These are phyloP conservation scores for Aspergillus luchuensis DNA, from an alignment of 2,329 filamentous ascomycete species.

Conservation along the genomic window DNA sequence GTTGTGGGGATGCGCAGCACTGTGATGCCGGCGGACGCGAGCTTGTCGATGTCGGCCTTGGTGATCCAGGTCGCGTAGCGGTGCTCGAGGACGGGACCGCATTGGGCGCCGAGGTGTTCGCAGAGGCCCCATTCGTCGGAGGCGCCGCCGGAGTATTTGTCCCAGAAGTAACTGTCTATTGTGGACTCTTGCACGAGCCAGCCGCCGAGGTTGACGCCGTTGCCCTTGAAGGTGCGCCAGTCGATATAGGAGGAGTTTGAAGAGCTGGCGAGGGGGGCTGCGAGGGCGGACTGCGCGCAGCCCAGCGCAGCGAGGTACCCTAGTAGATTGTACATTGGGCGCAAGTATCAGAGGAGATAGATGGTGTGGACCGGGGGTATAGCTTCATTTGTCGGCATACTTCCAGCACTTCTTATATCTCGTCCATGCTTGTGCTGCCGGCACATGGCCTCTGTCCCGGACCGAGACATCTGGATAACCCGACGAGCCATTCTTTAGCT, in stretches of 20 bases:
- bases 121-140: conserved; percentile 30
- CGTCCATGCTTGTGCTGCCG: background rate
- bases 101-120: conserved; percentile 14
- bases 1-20: conserved; percentile 22
- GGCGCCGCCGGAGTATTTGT: conserved; percentile 21
- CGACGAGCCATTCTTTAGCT: background rate
- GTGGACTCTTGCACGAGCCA: conserved; percentile 31
- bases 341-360: background rate
- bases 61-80: conserved; percentile 24
- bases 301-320: conserved; percentile 4
- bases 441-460: background rate
- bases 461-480: background rate
- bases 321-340: background rate
- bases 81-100: conserved; percentile 18
- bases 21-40: conserved; percentile 14
- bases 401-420: background rate
- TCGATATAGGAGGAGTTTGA: conserved; percentile 18
- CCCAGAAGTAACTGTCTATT: conserved; percentile 28
- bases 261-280: background rate
- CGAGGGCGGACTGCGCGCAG: background rate
- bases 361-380: background rate
- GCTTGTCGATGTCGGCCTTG: conserved; percentile 15
- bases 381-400: background rate
- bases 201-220: conserved; percentile 28
- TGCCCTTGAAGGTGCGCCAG: conserved; percentile 23